These are phyloP conservation scores for Barbarea vulgaris DNA, from an alignment of 345 rosid species.

Conservation along the genomic window DNA sequence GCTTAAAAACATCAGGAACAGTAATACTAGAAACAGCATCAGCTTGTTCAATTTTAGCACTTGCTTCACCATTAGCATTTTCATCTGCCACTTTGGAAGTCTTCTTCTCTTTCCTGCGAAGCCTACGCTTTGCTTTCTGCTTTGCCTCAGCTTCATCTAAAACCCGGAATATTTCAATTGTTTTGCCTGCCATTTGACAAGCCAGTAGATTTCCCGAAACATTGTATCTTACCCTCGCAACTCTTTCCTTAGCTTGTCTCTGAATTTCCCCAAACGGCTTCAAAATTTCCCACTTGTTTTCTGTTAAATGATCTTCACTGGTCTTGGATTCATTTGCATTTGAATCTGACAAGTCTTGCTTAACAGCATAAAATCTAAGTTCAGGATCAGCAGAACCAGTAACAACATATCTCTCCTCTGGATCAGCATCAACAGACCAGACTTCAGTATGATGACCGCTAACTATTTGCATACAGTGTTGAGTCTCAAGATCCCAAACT, in stretches of 20 bases:
- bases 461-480: slow-evolving; percentile 88
- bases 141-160: slow-evolving; percentile 83
- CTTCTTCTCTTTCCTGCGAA: slow-evolving; percentile 90
- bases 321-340: slow-evolving; percentile 41
- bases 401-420: slow-evolving; percentile 78
- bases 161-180: slow-evolving; percentile 67
- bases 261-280: slow-evolving; percentile 79
- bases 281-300: slow-evolving; percentile 75
- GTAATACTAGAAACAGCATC: slow-evolving; percentile 41
- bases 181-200: slow-evolving; percentile 92
- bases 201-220: slow-evolving; percentile 77
- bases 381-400: slow-evolving; percentile 91
- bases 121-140: slow-evolving; percentile 83
- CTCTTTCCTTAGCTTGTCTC: slow-evolving; percentile 87
- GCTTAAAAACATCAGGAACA: slow-evolving; percentile 81
- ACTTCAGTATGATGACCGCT: slow-evolving; percentile 98
- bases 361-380: slow-evolving; percentile 71
- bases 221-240: slow-evolving; percentile 73
- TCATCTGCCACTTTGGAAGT: slow-evolving; percentile 49
- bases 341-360: slow-evolving; percentile 46
- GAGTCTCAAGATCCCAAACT: slow-evolving; percentile 98
- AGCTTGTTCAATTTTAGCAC: slow-evolving; percentile 43
- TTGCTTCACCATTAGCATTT: slow-evolving; percentile 50
- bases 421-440: slow-evolving; percentile 90
- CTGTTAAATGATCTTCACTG: slow-evolving; percentile 45